A percentile compares a stretch with the other conserved stretches of the same genome.
Conservation (phyloP, 106 monocot genomes). For the Alisma plantagoaquatica region DNA sequence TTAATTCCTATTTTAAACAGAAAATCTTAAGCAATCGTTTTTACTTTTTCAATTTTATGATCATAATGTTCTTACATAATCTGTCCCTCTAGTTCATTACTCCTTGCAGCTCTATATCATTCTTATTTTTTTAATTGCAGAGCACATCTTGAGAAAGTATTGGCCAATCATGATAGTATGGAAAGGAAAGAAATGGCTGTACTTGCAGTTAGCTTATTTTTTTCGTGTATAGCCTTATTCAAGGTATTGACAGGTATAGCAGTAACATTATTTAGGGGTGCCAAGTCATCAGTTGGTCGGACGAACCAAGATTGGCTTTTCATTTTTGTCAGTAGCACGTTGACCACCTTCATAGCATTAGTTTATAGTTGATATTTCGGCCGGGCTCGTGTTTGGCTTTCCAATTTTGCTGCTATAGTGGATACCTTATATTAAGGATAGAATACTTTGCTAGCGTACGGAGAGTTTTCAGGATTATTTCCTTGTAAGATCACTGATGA, state of each 20-base stretch:
- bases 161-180: constrained; percentile 24
- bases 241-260: constrained; percentile 26
- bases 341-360: constrained; percentile 26
- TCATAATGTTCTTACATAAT: background rate
- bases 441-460: too few relatives aligned
- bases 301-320: constrained; percentile 26
- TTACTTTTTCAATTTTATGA: background rate
- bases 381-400: too few relatives aligned
- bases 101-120: background rate
- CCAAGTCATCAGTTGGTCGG: constrained; percentile 1
- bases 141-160: constrained; percentile 25
- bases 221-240: constrained; percentile 29
- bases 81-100: background rate
- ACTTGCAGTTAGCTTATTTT: constrained; percentile 22
- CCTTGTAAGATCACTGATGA: too few relatives aligned
- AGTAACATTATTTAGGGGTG: constrained; percentile 6
- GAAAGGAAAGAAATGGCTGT: constrained; percentile 38
- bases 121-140: constrained; percentile 16
- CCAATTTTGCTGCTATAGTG: too few relatives aligned
- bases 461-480: too few relatives aligned
- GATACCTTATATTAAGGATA: too few relatives aligned
- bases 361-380: constrained; percentile 19
- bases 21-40: background rate
- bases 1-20: background rate
- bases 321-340: constrained; percentile 33